Evolutionary conservation across 352 stramenopile genomes (phyloP).

Genomic region (Globisporangium barbulae): DNA sequence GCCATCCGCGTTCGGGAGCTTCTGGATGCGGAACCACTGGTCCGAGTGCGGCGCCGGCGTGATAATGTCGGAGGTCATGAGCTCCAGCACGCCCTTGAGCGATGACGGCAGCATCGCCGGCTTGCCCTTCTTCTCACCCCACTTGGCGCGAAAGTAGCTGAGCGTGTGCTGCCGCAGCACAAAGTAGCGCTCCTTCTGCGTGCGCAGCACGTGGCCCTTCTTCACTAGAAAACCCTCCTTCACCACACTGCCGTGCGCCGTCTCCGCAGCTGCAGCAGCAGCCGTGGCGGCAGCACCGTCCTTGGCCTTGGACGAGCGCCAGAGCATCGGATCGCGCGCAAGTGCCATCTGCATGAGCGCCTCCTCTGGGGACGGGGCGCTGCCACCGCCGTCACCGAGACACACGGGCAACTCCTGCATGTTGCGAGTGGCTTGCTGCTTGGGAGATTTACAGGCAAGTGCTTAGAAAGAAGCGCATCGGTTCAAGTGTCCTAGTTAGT

Average conservation of each 20-base stretch:
- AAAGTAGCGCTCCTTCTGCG: conserved; percentile 54
- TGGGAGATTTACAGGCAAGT: neutral
- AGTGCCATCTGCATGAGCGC: conserved; percentile 2
- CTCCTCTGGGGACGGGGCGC: conserved; percentile 10
- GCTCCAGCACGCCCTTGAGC: conserved; percentile 43
- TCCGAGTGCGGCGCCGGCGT: conserved; percentile 44
- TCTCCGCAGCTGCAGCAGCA: neutral
- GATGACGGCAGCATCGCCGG: conserved; percentile 21
- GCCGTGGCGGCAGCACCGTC: neutral
- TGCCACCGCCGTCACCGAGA: neutral
- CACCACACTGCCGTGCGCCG: conserved; percentile 12
- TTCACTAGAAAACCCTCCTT: conserved; percentile 50
- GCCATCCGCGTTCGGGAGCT: conserved; percentile 37
- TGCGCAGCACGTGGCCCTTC: conserved; percentile 53
- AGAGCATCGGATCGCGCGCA: conserved; percentile 13
- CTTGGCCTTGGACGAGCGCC: conserved; percentile 15
- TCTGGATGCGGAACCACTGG: conserved; percentile 61
- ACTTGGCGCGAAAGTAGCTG: conserved; percentile 41
- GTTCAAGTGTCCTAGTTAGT: neutral
- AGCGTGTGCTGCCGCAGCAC: conserved; percentile 38
- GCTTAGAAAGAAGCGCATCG: neutral
- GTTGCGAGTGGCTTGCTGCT: neutral
- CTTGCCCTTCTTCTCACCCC: conserved; percentile 20
- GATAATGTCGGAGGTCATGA: conserved; percentile 45
- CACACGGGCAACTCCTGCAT: conserved; percentile 1